Evolutionary conservation across 352 stramenopile genomes (phyloP), one percentile per base, ranked within the genome.

Genomic region (Phytophthora europaea): DNA sequence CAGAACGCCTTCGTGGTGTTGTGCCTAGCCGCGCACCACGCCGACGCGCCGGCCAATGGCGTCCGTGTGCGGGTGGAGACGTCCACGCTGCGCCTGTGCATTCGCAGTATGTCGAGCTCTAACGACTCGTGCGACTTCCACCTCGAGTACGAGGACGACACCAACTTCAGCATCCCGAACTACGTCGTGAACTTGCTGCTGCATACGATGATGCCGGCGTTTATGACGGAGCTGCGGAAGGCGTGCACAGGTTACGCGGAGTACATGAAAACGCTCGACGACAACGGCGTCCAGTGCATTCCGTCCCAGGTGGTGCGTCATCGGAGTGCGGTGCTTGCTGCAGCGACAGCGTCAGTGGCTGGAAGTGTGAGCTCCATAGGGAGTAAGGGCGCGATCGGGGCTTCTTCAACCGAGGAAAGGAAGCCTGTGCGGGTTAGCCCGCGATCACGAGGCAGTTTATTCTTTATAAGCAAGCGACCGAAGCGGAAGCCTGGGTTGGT

Each of bases 91-190:
- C 80, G 84, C 1, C 60, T 95, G 38, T 90, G 82, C 34, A 87
- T 95, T 43, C 87, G 87, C 4, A 83, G 75, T 15, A 76, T 88
- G 1, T 72, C 77, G 15, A 78, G 64, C 28, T 82, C 80, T 1
- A 84, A 79, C 47, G 84, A 81, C 60, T 81, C 80, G 38, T 95
- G 88, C 63, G 85, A 92, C 43, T 81, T 94, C 45, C 86, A 88
- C 70, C 68, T 91, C 20, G 85, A 94, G 67, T 95, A 94, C 61
- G 83, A 90, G 53, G 88, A 94, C 62, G 88, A 95, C 40, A 93
- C 87, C 7, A 86, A 92, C 63, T 93, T 93, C 56, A 88, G 81
- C 54, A 87, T 94, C 43, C 88, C 88, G 0, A 92, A 92, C 50
- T 93, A 90, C 43, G 67, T 83, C 47, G 67, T 95, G 36, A 92